Conservation (phyloP, 2,329 filamentous ascomycete genomes). For the Didymella arachidicola region DNA sequence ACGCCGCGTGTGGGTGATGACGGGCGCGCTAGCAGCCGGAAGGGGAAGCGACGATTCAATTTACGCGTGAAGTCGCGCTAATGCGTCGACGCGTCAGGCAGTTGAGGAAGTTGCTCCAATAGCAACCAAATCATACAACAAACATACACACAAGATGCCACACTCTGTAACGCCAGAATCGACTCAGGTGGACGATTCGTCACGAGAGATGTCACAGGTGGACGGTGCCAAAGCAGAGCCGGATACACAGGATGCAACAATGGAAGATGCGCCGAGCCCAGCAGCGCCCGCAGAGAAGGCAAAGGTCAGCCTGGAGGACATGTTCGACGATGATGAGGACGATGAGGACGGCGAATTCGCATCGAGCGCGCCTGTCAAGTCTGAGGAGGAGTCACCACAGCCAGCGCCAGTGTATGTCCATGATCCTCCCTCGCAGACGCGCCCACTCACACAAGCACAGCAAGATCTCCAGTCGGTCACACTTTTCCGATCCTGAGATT, state of each 20-base stretch:
- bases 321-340: slow-evolving; percentile 67
- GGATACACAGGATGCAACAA: slow-evolving; percentile 41
- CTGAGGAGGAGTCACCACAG: slow-evolving; percentile 51
- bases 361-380: slow-evolving; percentile 60
- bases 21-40: slow-evolving; percentile 4
- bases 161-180: slow-evolving; percentile 55
- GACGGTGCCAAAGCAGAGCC: slow-evolving; percentile 39
- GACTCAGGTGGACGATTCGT: slow-evolving; percentile 50
- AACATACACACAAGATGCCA: slow-evolving; percentile 50
- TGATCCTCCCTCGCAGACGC: neutral
- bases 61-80: slow-evolving; percentile 36
- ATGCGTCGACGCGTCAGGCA: slow-evolving; percentile 23
- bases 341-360: slow-evolving; percentile 66
- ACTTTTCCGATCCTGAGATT: slow-evolving; percentile 75
- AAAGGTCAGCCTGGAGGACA: slow-evolving; percentile 61
- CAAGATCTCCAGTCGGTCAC: slow-evolving; percentile 52
- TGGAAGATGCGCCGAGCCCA: slow-evolving; percentile 42
- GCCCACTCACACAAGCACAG: slow-evolving; percentile 31
- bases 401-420: slow-evolving; percentile 51
- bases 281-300: slow-evolving; percentile 36
- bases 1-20: slow-evolving; percentile 21
- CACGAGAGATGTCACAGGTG: slow-evolving; percentile 51
- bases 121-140: slow-evolving; percentile 9
- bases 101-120: slow-evolving; percentile 4
- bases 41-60: slow-evolving; percentile 16